phyloP scores from a whole-genome alignment of 1,284 basidiomycete genomes.

The Bondarzewia mesenterica region DNA sequence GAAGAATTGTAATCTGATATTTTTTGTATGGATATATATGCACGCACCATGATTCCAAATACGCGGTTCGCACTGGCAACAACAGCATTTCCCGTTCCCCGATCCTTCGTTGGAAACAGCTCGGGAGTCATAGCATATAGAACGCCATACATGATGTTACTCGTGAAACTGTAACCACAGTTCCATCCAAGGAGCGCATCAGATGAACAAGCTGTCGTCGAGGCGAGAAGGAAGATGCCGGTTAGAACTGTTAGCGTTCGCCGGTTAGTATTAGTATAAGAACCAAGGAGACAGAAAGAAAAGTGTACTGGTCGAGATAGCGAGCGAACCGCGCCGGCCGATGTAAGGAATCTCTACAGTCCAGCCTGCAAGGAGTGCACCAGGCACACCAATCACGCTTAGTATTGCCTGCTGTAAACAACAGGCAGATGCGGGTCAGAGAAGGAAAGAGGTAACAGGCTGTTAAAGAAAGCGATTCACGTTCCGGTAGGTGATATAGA shows the following conservation, averaged over 20 bases:
- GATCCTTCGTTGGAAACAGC: constrained; percentile 62
- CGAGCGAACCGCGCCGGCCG: constrained; percentile 57
- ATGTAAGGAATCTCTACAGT: constrained; percentile 50
- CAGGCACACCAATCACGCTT: constrained; percentile 60
- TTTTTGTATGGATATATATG: neutral
- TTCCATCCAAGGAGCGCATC: constrained; percentile 66
- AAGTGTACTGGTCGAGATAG: constrained; percentile 43
- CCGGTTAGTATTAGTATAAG: neutral
- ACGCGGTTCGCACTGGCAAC: constrained; percentile 51
- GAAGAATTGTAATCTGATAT: too few relatives aligned
- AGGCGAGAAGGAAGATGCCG: constrained; percentile 60
- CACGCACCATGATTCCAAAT: constrained; percentile 52
- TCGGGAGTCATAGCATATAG: constrained; percentile 62
- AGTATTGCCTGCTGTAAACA: constrained; percentile 65
- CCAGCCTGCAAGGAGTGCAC: constrained; percentile 53
- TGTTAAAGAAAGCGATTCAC: too few relatives aligned
- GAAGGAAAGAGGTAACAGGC: too few relatives aligned
- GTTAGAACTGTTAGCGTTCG: constrained; percentile 38
- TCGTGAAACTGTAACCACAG: constrained; percentile 56
- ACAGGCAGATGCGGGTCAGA: too few relatives aligned
- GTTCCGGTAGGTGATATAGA: constrained; percentile 62
- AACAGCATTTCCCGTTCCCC: constrained; percentile 68
- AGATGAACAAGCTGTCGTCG: constrained; percentile 57
- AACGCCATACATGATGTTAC: constrained; percentile 70
- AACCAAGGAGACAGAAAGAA: neutral